Evolutionary conservation across 73 alveolate species (phyloP), one percentile per base, ranked within the genome.

Genomic region (Symbiodinium pilosum): DNA sequence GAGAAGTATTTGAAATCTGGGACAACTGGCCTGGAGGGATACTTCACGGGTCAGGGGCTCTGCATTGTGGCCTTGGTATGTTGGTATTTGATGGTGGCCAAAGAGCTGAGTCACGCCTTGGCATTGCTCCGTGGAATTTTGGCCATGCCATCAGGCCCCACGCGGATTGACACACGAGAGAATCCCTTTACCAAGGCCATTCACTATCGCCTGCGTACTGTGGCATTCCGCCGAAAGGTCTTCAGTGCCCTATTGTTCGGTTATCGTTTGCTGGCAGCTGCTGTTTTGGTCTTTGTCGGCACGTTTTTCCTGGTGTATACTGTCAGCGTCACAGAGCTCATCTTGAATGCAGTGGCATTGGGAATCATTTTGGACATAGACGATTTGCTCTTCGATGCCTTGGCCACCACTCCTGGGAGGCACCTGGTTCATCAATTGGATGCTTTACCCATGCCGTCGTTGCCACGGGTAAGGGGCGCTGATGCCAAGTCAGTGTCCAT

Each of bases 61-160:
- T 87, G 94, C 84, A 54, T 87, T 20, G 94, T 87, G 47, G 94
- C 94, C 18, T 30, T 87, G 84, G 64, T 87, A n/a, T 87, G 94
- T 54, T 87, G 94, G 94, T 87, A 87, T 32, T 36, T 87, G 84
- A 87, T 87, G 94, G 94, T 87, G 85, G 94, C 94, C 84, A 87
- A 87, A 30, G 94, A 87, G 59, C 24, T 87, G 68, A 87, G 94
- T 43, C 94, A 87, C 40, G 94, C 94, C 43, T 52, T 54, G 6
- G 94, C 94, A 4, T 87, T 87, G 94, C 40, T 52, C 38, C 94
- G 94, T 21, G 94, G 94, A 12, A 41, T 87, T 40, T 7, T 87
- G 41, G 94, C 94, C 39, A 56, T 56, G 84, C 94, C 94, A 2
- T 36, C 56, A 24, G 94, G 94, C 9, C 85, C 84, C 84, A 87